Percentiles rank a stretch among this genome's conserved stretches.
Evolutionary conservation across 2,329 filamentous ascomycete genomes (phyloP).

Genomic region (Fusarium tanahbumbuense): DNA sequence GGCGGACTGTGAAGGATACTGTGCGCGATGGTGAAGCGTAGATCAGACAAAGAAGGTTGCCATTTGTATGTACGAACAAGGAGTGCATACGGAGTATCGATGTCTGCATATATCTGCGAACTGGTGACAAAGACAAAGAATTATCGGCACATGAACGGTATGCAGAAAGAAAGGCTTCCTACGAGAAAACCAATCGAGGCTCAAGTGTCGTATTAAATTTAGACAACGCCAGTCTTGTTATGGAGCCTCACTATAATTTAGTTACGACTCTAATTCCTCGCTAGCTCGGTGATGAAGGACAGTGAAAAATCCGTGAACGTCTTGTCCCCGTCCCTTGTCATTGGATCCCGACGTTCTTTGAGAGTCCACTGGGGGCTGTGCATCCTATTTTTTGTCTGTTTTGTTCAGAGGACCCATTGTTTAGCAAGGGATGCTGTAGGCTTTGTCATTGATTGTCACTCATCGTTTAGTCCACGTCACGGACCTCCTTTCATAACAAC

Average conservation of each 20-base stretch:
- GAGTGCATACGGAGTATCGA: neutral
- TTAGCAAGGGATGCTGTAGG: conserved; percentile 29
- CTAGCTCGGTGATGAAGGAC: conserved; percentile 13
- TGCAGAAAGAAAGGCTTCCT: neutral
- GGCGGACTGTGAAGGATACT: conserved; percentile 35
- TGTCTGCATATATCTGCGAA: neutral
- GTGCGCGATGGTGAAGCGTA: conserved; percentile 19
- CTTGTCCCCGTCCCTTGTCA: conserved; percentile 6
- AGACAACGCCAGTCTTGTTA: conserved; percentile 12
- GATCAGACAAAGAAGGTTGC: conserved; percentile 29
- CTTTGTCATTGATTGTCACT: conserved; percentile 32
- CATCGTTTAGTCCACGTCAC: conserved; percentile 41
- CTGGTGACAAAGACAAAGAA: neutral
- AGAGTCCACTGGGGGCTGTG: conserved; percentile 28
- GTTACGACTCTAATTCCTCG: conserved; percentile 38
- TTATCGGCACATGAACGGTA: neutral
- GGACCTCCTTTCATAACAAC: conserved; percentile 34
- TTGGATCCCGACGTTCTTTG: conserved; percentile 28
- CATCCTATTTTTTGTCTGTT: conserved; percentile 21
- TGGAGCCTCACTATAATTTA: conserved; percentile 26
- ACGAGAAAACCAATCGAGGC: conserved; percentile 1
- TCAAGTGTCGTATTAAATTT: conserved; percentile 29
- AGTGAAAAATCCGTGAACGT: neutral
- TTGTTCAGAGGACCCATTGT: conserved; percentile 21
- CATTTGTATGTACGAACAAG: conserved; percentile 12